Evolutionary conservation across 1,284 basidiomycete species (phyloP), one percentile per base, ranked within the genome.

Genomic region (Apiotrichum laibachii): DNA sequence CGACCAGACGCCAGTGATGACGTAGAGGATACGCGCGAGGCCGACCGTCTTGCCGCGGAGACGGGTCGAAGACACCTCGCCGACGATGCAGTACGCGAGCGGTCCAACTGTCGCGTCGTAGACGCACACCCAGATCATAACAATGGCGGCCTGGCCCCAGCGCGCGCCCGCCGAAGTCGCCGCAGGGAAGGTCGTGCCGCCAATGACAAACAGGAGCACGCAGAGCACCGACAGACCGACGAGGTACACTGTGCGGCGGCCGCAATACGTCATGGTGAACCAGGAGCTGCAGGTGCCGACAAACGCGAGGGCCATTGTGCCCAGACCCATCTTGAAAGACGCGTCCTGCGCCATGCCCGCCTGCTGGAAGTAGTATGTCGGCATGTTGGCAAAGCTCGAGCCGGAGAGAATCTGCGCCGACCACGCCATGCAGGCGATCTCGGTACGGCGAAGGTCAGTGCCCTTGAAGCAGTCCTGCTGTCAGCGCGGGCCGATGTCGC

Each of bases 31-130:
- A 34, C 81, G 72, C 18, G 62, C 60, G n/a, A 82, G 72, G 2
- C 77, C 81, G 65, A 82, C 76, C 7, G 81, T 77, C 67, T 82
- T 82, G 47, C 75, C 72, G 44, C 79, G 70, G 4, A 80, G 69
- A 33, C 79, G 75, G 12, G 76, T 78, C 15, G 79, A 77, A 0
- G 72, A 67, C 22, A 75, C 69, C 60, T 81, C 80, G 18, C 76
- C 77, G 26, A 80, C 77, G 46, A 80, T 61, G 53, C 58, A 57
- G 52, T 56, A 80, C 57, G 76, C 76, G 34, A 72, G 59, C 1
- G 69, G 69, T 12, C 68, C 67, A 43, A 64, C 55, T 9, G 68
- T 64, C 26, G 60, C 19, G 55, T 65, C 64, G 53, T 47, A 64
- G n/a, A 55, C 42, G 33, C 62, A 55, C 7, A 62, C 56, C 52